phyloP scores from a whole-genome alignment of 2,329 filamentous ascomycete genomes.

The Colletotrichum sp. region DNA sequence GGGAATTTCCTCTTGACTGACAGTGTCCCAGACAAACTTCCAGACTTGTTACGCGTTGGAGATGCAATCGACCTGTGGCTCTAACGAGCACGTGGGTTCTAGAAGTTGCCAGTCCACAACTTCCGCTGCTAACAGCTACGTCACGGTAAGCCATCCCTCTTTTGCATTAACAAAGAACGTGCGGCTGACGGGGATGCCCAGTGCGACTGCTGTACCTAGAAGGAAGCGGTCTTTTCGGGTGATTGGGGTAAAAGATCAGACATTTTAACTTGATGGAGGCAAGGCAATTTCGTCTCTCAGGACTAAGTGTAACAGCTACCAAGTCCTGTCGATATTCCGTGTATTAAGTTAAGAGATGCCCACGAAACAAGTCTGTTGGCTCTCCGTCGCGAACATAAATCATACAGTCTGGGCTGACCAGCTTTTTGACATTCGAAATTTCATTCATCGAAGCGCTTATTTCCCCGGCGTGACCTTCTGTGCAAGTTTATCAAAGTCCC shows the following conservation, averaged over 20 bases:
- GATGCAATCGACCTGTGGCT: background rate
- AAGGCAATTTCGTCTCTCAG: background rate
- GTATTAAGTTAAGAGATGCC: background rate
- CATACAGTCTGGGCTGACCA: background rate
- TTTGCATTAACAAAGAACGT: background rate
- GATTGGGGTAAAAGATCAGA: fast-evolving
- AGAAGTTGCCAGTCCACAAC: background rate
- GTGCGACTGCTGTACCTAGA: background rate
- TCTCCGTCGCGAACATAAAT: background rate
- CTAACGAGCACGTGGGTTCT: background rate
- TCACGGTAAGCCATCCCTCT: background rate
- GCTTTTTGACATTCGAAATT: background rate
- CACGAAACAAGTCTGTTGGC: background rate
- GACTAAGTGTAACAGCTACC: background rate
- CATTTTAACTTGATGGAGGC: background rate
- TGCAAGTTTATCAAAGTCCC: background rate
- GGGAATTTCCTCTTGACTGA: background rate
- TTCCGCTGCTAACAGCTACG: background rate
- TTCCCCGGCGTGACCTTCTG: background rate
- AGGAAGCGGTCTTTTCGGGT: fast-evolving
- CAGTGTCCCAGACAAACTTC: background rate
- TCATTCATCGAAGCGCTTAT: background rate
- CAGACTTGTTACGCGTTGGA: background rate
- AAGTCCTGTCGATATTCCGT: background rate
- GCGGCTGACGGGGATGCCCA: background rate